Base-by-base conservation (phyloP, 2,329 filamentous ascomycete species). In the Bisporella sp. region DNA sequence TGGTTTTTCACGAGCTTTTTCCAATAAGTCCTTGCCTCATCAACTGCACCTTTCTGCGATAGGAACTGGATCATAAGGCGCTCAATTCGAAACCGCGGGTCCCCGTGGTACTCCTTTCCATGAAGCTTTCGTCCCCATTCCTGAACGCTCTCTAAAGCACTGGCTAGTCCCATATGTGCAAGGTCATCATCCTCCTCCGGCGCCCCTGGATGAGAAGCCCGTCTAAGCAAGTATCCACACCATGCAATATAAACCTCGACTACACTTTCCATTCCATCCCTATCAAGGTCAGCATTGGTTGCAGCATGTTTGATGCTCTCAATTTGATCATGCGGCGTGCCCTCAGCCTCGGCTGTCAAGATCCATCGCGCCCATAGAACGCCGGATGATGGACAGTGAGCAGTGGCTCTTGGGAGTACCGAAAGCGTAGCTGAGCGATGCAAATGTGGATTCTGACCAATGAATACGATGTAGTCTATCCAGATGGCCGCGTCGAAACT, bases 311-410 rank as follows among this genome's bases (percentile, higher is more conserved):
- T 99, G 66, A 96, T 90, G 40, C 83, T 78, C 60, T 95, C 89
- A 47, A 97, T 88, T 46, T 88, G 85, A 29, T 84, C 75, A 61
- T 95, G 96, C 0, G 85, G 76, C 55, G 84, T 78, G 33, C 80
- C 79, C 53, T 88, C 85, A 43, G 88, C 81, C 68, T 97, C 93
- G 4, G 89, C 87, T 21, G 84, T 85, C 47, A 96, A 71, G 30
- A 99, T 85, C 57, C 91, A 91, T 57, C 92, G 84, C 5, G 89
- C 88, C 93, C 93, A 99, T 5, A 99, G 76, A 31, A 81, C 77
- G 12, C 93, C 93, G 5, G 90, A 95, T 86, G 90, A 95, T 2
- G 93, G 91, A 60, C 92, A 96, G 68, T 97, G 93, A 41, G 84
- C 80, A 7, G 91, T 93, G 9, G 89, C 90, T 57, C 90, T 81